Evolutionary conservation across 2,329 filamentous ascomycete genomes (phyloP), one percentile per base, ranked within the genome.

Genomic region (Delphinella strobiligena): DNA sequence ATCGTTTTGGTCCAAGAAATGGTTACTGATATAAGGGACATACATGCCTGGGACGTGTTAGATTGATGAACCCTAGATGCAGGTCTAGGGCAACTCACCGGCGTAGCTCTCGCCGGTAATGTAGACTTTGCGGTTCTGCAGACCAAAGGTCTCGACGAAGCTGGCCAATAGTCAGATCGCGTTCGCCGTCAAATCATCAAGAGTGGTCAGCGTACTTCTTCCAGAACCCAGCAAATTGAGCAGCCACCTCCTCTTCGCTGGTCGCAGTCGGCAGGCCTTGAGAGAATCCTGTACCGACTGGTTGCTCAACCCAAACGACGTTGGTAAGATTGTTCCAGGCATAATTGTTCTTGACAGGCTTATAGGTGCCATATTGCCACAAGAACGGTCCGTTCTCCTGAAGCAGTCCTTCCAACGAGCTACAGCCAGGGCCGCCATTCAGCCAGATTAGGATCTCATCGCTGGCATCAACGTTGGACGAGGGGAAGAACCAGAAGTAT

Each of bases 71-170:
- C n/a, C n/a, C n/a, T n/a, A n/a, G n/a, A n/a, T n/a, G n/a, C n/a
- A n/a, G n/a, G n/a, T n/a, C n/a, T n/a, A n/a, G n/a, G n/a, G n/a
- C n/a, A n/a, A n/a, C n/a, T n/a, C n/a, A n/a, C n/a, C n/a, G 0
- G 74, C 80, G 49, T 82, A 86, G 0, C 72, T 79, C 56, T 84
- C 82, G 5, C 82, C 84, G 0, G 80, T 71, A 42, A 91, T 72
- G 56, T 81, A 89, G 8, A 86, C 70, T 49, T 72, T 72, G 44
- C 62, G 62, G 27, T 64, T 63, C n/a, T 81, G 67, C 16, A 50
- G 44, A n/a, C 63, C 62, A 48, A 77, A 77, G 4, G 64, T 64
- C 24, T 71, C 61, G 31, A 73, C 55, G 47, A 75, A 76, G 45
- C 22, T 27, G 12, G n/a, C n/a, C 22, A 27, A 27, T 27, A 7